Percentiles rank a stretch among this genome's conserved stretches.
Conservation (phyloP, 345 rosid species). For the Rubroshorea leprosula region DNA sequence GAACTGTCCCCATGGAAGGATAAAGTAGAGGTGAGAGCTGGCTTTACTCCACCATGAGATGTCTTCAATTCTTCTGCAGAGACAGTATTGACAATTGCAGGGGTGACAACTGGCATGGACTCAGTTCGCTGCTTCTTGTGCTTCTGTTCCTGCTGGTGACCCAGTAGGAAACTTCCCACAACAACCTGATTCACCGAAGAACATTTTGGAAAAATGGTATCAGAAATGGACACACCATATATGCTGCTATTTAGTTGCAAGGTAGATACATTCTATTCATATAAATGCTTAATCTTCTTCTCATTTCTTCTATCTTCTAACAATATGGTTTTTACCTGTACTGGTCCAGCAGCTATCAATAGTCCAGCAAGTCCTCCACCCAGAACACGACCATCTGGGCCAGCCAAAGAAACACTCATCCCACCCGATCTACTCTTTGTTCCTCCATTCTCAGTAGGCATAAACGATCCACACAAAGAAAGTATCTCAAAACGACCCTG, state of each 20-base stretch:
- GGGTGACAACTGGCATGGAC: conserved; percentile 33
- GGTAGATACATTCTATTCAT: no score
- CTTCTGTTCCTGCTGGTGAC: conserved; percentile 67
- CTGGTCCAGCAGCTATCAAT: conserved; percentile 88
- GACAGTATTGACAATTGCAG: conserved; percentile 24
- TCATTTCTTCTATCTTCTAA: background rate
- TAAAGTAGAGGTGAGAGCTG: conserved; percentile 31
- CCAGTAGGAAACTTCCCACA: conserved; percentile 67
- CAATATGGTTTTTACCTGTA: conserved; percentile 54
- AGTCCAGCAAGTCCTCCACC: conserved; percentile 94
- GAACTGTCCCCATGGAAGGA: conserved; percentile 35
- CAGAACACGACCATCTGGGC: conserved; percentile 86
- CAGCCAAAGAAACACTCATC: conserved; percentile 90
- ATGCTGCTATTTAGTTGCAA: no score
- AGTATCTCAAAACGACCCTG: conserved; percentile 98
- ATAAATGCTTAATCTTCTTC: no score
- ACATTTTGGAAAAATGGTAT: conserved; percentile 20
- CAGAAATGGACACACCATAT: background rate
- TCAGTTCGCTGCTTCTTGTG: conserved; percentile 55
- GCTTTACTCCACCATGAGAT: conserved; percentile 37
- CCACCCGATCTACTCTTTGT: conserved; percentile 89
- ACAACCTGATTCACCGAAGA: conserved; percentile 48
- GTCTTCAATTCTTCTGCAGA: conserved; percentile 34
- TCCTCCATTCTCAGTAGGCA: conserved; percentile 66
- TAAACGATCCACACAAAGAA: conserved; percentile 82